These are phyloP conservation scores for Paramecium primaurelia DNA, from an alignment of 73 alveolate species.

Conservation along the genomic window DNA sequence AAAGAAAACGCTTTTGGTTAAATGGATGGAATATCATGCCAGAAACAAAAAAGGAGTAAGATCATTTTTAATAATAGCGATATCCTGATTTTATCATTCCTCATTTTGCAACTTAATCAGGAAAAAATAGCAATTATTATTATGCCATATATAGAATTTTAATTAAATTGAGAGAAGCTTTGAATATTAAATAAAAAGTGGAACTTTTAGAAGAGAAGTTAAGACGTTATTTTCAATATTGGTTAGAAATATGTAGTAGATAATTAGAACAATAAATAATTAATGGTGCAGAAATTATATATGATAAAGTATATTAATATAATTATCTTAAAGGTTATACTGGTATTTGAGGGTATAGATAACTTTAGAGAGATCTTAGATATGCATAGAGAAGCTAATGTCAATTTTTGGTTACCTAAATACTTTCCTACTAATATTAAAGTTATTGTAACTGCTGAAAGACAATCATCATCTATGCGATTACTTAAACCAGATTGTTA, in stretches of 20 bases:
- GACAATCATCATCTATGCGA: slow-evolving; percentile 65
- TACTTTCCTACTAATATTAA: slow-evolving; percentile 70
- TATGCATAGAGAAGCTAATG: slow-evolving; percentile 69
- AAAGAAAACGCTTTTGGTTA: slow-evolving; percentile 61
- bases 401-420: slow-evolving; percentile 73
- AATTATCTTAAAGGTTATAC: slow-evolving; percentile 22
- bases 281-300: slow-evolving; percentile 53
- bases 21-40: slow-evolving; percentile 69
- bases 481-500: background rate
- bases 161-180: slow-evolving; percentile 55
- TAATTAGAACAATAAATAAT: slow-evolving; percentile 60
- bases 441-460: slow-evolving; percentile 66
- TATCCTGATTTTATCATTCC: slow-evolving; percentile 44
- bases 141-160: slow-evolving; percentile 15
- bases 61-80: background rate
- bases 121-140: slow-evolving; percentile 31
- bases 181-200: slow-evolving; percentile 67
- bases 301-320: background rate
- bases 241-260: slow-evolving; percentile 72
- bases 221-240: slow-evolving; percentile 67
- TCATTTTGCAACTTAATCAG: slow-evolving; percentile 35
- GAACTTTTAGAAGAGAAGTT: slow-evolving; percentile 73
- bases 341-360: slow-evolving; percentile 74
- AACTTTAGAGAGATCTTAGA: slow-evolving; percentile 63
- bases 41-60: slow-evolving; percentile 45